A percentile compares a stretch with the other conserved stretches of the same genome.
Conservation (phyloP, 441 rosid genomes). For the Erodium texanum region DNA sequence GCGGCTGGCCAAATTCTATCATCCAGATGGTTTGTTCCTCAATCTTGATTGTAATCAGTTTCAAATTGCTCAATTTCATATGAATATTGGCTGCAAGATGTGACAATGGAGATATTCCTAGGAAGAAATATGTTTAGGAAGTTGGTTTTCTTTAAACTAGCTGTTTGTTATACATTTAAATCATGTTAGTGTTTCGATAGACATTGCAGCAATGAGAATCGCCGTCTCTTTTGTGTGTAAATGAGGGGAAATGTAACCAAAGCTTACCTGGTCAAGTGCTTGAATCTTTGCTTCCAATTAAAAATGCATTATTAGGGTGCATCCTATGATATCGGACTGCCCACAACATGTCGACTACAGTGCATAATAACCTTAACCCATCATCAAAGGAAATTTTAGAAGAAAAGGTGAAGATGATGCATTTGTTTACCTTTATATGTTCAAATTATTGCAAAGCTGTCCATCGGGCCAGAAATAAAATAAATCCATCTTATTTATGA, state of each 20-base stretch:
- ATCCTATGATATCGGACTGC: background rate
- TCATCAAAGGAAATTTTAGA: conserved; percentile 2
- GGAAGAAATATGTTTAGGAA: background rate
- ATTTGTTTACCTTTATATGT: background rate
- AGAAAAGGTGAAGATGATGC: background rate
- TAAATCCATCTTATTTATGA: background rate
- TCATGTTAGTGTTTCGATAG: no score
- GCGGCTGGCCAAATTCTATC: conserved; percentile 83
- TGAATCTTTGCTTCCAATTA: no score
- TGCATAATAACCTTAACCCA: background rate
- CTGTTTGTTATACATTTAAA: background rate
- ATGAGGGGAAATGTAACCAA: background rate
- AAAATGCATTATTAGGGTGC: no score
- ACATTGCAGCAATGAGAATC: background rate
- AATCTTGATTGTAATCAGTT: background rate
- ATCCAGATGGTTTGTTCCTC: conserved; percentile 73
- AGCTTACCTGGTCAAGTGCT: no score
- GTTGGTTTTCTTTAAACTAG: background rate
- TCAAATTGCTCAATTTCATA: background rate
- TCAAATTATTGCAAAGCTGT: background rate
- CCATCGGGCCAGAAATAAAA: background rate
- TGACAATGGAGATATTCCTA: background rate
- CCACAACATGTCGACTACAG: background rate
- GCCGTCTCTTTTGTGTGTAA: background rate
- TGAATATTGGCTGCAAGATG: background rate